Base-by-base conservation (phyloP, 2,329 filamentous ascomycete genomes). In the Hypocreales sp. region DNA sequence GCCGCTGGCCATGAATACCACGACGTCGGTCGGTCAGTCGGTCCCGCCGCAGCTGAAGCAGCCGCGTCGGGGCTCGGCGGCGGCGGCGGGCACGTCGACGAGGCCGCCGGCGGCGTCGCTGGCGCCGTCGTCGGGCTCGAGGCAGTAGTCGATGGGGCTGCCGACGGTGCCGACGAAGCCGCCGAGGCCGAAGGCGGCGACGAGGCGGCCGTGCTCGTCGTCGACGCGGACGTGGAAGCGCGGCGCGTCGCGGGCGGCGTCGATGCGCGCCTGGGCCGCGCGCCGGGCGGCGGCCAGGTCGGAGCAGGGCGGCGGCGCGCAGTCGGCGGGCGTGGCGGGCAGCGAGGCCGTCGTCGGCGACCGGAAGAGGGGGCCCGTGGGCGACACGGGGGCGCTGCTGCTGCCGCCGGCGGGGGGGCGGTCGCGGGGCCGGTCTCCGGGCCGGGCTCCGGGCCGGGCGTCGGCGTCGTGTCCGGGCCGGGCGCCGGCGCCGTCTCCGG, bases 191-290 rank as follows among this genome's bases (percentile, higher is more conserved):
- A 65, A 67, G 3, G 60, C 57, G 17, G 73, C 62, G 1, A 59
- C 45, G 1, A 70, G 38, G 2, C 49, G 46, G 1, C 68, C 68
- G 10, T 61, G 47, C 33, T 70, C 64, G 32, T 64, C 59, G 3
- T 56, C 45, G 2, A 83, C 61, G 8, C 69, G 63, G 20, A 82
- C 58, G 7, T 59, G 58, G 42, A 74, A 74, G 11, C 61, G 56
- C 2, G 71, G 69, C 2, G 51, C 40, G 15, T 53, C 51, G 14
- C 61, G 57, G 1, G 72, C 71, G 13, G 61, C 58, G 20, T 79
- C 67, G 14, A 81, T 61, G 1, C 78, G 63, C 0, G 61, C 51
- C 44, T 84, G 78, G 0, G 79, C 79, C 11, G 69, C 65, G 6
- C 72, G 54, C 0, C 78, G 68, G 2, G 74, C 60, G 13, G 52